These are phyloP conservation scores for Neonectria sp. DNA, from an alignment of 2,329 filamentous ascomycete genomes.

Conservation along the genomic window DNA sequence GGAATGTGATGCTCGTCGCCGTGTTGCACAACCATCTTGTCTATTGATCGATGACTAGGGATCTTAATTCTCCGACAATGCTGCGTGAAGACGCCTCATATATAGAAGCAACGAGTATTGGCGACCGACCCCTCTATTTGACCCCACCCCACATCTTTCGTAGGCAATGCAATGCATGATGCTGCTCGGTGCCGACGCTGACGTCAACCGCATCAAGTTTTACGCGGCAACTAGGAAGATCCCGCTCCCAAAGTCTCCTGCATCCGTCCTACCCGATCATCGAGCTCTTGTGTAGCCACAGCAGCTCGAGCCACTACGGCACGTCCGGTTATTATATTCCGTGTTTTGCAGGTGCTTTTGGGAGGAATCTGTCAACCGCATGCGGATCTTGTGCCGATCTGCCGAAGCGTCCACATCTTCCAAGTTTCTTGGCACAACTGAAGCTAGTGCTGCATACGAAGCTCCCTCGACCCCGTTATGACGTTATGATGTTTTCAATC, in stretches of 20 bases:
- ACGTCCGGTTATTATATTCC: not conserved
- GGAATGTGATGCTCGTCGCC: slow-evolving; percentile 68
- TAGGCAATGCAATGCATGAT: not conserved
- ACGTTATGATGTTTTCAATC: not conserved
- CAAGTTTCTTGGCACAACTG: not conserved
- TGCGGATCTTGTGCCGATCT: not conserved
- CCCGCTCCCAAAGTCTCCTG: not conserved
- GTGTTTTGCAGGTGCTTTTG: not conserved
- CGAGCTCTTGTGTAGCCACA: not conserved
- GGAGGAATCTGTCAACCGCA: not conserved
- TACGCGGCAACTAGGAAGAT: not conserved
- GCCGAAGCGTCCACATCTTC: not conserved
- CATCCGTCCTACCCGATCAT: not conserved
- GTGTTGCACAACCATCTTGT: slow-evolving; percentile 66
- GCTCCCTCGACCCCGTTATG: not conserved
- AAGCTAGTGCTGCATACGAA: not conserved
- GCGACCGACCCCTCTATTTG: not conserved
- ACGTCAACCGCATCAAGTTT: not conserved
- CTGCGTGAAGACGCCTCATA: not conserved
- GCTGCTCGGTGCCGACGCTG: not conserved
- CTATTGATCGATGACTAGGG: not conserved
- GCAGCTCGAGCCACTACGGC: not conserved
- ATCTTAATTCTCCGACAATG: not conserved
- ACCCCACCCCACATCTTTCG: not conserved
- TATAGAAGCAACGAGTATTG: not conserved